Percentiles rank a stretch among this genome's conserved stretches.
Conservation (phyloP, 768 basidiomycete genomes). For the Kwoniella dejecticola region DNA sequence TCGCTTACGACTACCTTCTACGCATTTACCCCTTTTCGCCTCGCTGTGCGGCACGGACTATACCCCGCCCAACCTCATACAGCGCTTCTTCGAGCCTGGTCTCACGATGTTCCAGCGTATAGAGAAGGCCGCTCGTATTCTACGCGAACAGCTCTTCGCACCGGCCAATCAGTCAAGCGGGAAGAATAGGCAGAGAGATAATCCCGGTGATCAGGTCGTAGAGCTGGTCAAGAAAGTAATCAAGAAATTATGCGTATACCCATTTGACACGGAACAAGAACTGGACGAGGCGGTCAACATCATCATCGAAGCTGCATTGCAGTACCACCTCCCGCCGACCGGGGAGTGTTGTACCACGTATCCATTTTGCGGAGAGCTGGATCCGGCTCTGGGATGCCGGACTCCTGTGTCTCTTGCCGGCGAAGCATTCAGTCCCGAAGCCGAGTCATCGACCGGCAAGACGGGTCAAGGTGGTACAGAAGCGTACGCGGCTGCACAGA, state of each 20-base stretch:
- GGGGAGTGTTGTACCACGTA: slow-evolving; percentile 36
- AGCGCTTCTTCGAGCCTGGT: slow-evolving; percentile 41
- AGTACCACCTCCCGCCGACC: slow-evolving; percentile 45
- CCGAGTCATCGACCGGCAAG: background rate
- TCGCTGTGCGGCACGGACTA: slow-evolving; percentile 52
- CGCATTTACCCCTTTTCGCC: slow-evolving; percentile 49
- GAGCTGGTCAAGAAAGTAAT: slow-evolving; percentile 44
- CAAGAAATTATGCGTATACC: slow-evolving; percentile 35
- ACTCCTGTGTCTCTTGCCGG: slow-evolving; percentile 14
- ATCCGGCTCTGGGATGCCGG: slow-evolving; percentile 17
- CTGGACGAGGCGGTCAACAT: slow-evolving; percentile 40
- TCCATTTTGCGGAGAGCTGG: slow-evolving; percentile 42
- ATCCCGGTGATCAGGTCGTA: slow-evolving; percentile 49
- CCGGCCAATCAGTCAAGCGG: slow-evolving; percentile 13
- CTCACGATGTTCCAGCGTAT: slow-evolving; percentile 30
- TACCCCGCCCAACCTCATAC: slow-evolving; percentile 32
- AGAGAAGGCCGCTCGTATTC: slow-evolving; percentile 48
- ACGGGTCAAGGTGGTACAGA: slow-evolving; percentile 12
- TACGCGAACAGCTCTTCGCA: slow-evolving; percentile 44
- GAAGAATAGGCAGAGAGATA: slow-evolving; percentile 2
- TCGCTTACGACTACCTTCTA: slow-evolving; percentile 46
- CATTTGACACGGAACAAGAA: slow-evolving; percentile 35
- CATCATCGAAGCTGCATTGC: slow-evolving; percentile 51
- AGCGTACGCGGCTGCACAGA: slow-evolving; percentile 29
- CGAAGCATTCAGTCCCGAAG: background rate